Conservation (phyloP, 345 rosid genomes). For the Eucalyptus curtisii region DNA sequence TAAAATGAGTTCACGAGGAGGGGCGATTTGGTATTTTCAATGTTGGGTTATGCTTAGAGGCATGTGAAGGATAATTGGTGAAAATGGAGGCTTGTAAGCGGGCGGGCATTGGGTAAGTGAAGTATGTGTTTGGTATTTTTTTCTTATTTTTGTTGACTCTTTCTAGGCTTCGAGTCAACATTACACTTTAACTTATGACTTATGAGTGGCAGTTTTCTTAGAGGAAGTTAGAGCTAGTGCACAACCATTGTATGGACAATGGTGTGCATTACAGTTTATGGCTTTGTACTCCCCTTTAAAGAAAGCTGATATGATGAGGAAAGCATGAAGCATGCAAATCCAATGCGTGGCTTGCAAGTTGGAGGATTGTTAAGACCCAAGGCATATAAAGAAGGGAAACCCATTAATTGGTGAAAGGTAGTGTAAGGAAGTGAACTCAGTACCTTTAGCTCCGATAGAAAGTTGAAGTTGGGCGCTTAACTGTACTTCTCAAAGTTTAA, state of each 20-base stretch:
- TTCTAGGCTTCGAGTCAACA: background rate
- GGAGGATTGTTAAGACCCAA: background rate
- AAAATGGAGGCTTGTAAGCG: background rate
- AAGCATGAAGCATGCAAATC: background rate
- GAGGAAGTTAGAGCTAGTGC: background rate
- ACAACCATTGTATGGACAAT: background rate
- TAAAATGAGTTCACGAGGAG: background rate
- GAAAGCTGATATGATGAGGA: background rate
- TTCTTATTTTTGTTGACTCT: background rate
- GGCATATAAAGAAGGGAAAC: background rate
- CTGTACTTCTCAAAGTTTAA: background rate
- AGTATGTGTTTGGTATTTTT: background rate
- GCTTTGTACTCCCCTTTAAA: background rate
- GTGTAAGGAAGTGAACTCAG: background rate
- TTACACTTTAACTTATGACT: background rate
- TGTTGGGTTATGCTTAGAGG: background rate
- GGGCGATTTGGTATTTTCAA: background rate
- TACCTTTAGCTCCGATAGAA: background rate
- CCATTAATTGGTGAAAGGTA: background rate
- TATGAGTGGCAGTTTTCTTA: background rate
- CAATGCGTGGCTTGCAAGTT: background rate
- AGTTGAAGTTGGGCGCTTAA: background rate
- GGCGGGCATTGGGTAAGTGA: background rate
- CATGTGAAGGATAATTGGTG: background rate
- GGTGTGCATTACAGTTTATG: background rate